These are phyloP conservation scores for Leishmania braziliensis DNA, from an alignment of 208 protist species.

Conservation along the genomic window DNA sequence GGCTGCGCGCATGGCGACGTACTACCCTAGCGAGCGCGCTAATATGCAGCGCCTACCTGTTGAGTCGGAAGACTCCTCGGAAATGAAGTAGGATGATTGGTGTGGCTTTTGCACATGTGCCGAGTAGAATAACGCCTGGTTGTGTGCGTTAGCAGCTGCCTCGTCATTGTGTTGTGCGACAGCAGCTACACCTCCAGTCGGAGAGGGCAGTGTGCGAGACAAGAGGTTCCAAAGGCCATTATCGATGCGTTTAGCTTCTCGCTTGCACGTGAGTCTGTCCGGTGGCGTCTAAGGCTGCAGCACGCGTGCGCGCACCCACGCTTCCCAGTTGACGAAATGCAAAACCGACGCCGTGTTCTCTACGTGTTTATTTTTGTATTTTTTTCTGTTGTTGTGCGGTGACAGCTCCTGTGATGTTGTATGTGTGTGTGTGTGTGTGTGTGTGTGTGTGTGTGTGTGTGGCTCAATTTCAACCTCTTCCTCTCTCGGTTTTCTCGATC, in stretches of 20 bases:
- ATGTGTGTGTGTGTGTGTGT: conserved; percentile 1
- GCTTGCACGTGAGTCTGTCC: not conserved
- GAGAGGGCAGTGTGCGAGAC: not conserved
- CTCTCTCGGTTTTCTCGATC: not conserved
- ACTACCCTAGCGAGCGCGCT: conserved; percentile 56
- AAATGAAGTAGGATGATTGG: conserved; percentile 12
- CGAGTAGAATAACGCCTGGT: not conserved
- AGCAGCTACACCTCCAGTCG: not conserved
- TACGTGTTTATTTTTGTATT: not conserved
- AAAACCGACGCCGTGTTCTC: not conserved
- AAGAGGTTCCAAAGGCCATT: not conserved
- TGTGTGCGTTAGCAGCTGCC: not conserved
- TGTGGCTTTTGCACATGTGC: not conserved
- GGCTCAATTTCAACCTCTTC: not conserved
- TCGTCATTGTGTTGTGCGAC: not conserved
- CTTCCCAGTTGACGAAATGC: not conserved
- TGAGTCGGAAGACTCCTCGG: conserved; percentile 18
- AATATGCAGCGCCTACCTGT: conserved; percentile 28
- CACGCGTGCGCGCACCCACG: not conserved
- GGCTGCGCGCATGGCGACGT: conserved; percentile 71
- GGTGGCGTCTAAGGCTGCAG: not conserved
- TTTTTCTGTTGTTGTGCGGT: not conserved
- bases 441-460: not conserved
- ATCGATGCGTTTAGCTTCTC: not conserved
- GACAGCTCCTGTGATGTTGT: not conserved